Evolutionary conservation across 2,329 filamentous ascomycete genomes (phyloP).

Genomic region (Fusarium incarnatum): DNA sequence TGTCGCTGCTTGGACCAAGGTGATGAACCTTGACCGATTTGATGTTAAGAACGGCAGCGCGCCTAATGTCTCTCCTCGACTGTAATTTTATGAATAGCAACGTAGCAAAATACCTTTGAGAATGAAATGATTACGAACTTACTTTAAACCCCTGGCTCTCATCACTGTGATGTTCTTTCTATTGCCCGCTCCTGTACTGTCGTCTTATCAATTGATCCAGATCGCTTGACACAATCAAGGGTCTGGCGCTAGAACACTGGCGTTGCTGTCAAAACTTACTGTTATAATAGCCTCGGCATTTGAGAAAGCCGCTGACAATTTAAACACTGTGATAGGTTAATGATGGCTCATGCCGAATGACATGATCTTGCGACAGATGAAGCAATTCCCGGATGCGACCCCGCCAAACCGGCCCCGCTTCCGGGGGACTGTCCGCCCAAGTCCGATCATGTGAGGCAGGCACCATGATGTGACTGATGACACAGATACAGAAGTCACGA

Average conservation of each 20-base stretch:
- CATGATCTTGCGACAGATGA: neutral
- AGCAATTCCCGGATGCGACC: neutral
- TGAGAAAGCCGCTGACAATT: neutral
- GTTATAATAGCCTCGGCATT: neutral
- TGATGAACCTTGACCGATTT: constrained; percentile 79
- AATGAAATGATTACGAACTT: constrained; percentile 35
- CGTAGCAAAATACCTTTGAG: constrained; percentile 42
- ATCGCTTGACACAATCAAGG: too few species aligned
- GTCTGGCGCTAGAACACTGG: neutral
- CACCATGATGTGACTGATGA: neutral
- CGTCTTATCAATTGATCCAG: neutral
- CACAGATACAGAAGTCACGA: neutral
- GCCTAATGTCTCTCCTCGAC: constrained; percentile 31
- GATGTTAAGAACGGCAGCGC: constrained; percentile 54
- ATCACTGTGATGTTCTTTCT: neutral
- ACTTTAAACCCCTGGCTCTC: neutral
- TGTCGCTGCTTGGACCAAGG: constrained; percentile 77
- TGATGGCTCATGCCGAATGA: neutral
- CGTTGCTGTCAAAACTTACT: neutral
- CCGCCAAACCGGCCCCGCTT: constrained; percentile 1
- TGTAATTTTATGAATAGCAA: constrained; percentile 40
- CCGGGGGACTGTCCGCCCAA: neutral
- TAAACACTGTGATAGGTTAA: neutral
- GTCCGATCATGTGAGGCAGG: constrained; percentile 20
- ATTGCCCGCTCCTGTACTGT: neutral